These are phyloP conservation scores for Heterobasidion annosum DNA, from an alignment of 1,284 basidiomycete genomes.

Conservation along the genomic window DNA sequence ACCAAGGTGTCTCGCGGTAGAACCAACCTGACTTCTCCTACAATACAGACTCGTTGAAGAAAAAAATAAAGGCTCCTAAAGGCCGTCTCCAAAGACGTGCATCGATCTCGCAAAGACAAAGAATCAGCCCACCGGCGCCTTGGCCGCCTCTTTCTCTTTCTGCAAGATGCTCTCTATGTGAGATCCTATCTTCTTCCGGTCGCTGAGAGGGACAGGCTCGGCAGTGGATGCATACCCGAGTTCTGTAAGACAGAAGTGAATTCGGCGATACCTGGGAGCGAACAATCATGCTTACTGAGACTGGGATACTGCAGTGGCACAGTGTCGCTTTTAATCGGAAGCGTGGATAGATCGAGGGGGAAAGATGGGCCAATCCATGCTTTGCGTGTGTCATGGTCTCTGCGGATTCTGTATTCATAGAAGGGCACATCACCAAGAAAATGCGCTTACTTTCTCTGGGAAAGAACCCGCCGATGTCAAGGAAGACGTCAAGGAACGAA, in stretches of 20 bases:
- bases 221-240: conserved; percentile 43
- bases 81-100: too few relatives aligned
- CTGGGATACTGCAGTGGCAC: conserved; percentile 65
- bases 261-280: background rate
- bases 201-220: conserved; percentile 32
- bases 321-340: conserved; percentile 39
- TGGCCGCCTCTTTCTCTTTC: conserved; percentile 44
- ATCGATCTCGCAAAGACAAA: too few relatives aligned
- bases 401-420: conserved; percentile 10
- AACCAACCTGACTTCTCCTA: too few relatives aligned
- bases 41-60: too few relatives aligned
- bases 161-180: conserved; percentile 40
- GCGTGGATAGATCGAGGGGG: conserved; percentile 50
- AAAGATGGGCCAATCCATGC: conserved; percentile 67
- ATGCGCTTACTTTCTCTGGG: conserved; percentile 24
- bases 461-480: too few relatives aligned
- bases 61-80: too few relatives aligned
- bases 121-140: conserved; percentile 24
- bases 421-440: background rate
- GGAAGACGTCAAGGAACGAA: too few relatives aligned
- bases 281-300: conserved; percentile 38
- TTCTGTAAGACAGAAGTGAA: conserved; percentile 20
- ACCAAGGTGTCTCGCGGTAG: too few relatives aligned
- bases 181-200: conserved; percentile 36
- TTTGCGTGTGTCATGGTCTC: conserved; percentile 56